Evolutionary conservation across 2,329 filamentous ascomycete species (phyloP).

Genomic region (Penicillium sp.): DNA sequence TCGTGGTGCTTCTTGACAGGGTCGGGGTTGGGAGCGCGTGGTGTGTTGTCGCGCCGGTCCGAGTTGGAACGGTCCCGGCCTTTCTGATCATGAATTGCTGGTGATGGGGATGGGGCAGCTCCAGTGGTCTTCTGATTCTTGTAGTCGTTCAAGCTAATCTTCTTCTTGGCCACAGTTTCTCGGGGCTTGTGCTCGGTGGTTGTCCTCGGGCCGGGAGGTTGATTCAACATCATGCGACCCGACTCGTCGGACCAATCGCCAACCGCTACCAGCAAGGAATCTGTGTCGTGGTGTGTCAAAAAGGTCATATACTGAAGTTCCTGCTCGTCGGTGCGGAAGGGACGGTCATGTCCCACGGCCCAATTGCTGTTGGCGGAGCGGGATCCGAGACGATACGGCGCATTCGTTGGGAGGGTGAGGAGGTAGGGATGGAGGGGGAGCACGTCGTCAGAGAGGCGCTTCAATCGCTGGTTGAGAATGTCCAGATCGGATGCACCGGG

Average conservation of each 20-base stretch:
- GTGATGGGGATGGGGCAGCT: slow-evolving; percentile 34
- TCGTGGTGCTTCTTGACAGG: slow-evolving; percentile 19
- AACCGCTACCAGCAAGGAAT: slow-evolving; percentile 58
- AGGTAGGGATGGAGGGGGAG: slow-evolving; percentile 54
- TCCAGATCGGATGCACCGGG: slow-evolving; percentile 35
- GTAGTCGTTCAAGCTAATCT: slow-evolving; percentile 67
- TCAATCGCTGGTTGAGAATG: slow-evolving; percentile 45
- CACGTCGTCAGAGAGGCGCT: slow-evolving; percentile 49
- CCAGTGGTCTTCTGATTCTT: slow-evolving; percentile 60
- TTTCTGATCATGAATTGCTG: slow-evolving; percentile 32
- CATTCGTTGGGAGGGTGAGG: slow-evolving; percentile 54
- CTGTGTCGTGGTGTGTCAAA: slow-evolving; percentile 62
- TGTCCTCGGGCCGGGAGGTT: slow-evolving; percentile 45
- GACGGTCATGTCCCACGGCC: slow-evolving; percentile 56
- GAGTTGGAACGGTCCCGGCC: slow-evolving; percentile 27
- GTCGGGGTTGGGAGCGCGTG: slow-evolving; percentile 29
- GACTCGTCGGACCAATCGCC: slow-evolving; percentile 61
- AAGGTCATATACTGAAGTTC: slow-evolving; percentile 68
- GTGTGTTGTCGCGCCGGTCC: slow-evolving; percentile 28
- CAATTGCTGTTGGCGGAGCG: slow-evolving; percentile 54
- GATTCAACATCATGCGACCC: slow-evolving; percentile 53
- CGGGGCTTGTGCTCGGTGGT: slow-evolving; percentile 51
- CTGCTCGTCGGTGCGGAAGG: slow-evolving; percentile 63
- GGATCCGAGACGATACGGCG: slow-evolving; percentile 51
- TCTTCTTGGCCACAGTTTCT: slow-evolving; percentile 59